Conservation (phyloP, 805 yeast genomes). For the Hemisphaericaspora nanyangensis region DNA sequence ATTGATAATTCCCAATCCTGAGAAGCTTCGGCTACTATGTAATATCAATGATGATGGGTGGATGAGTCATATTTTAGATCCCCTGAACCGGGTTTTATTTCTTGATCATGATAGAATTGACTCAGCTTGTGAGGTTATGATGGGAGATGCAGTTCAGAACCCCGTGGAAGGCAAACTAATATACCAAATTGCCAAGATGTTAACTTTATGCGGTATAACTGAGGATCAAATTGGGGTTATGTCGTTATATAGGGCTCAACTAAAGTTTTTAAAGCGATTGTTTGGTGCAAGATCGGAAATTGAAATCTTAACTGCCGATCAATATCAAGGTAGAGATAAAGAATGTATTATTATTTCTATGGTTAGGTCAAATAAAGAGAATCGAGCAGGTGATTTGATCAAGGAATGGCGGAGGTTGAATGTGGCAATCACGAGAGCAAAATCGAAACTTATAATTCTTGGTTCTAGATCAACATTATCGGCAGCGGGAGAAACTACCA, state of each 20-base stretch:
- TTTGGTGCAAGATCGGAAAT: constrained; percentile 38
- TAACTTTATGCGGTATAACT: constrained; percentile 57
- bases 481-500: constrained; percentile 47
- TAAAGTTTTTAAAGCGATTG: constrained; percentile 30
- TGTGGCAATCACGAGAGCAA: constrained; percentile 92
- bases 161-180: constrained; percentile 66
- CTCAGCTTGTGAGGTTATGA: constrained; percentile 45
- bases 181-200: constrained; percentile 55
- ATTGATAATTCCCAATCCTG: constrained; percentile 46
- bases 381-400: constrained; percentile 70
- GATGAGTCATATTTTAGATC: constrained; percentile 55
- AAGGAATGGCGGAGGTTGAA: constrained; percentile 90
- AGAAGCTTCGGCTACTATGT: constrained; percentile 12
- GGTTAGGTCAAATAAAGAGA: constrained; percentile 72
- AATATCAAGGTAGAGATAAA: constrained; percentile 94
- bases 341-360: constrained; percentile 86
- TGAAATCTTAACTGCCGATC: constrained; percentile 90
- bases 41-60: constrained; percentile 31
- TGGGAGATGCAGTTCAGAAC: constrained; percentile 72
- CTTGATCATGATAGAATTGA: constrained; percentile 72
- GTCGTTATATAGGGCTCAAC: constrained; percentile 83
- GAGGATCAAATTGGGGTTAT: constrained; percentile 73
- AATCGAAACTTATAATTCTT: constrained; percentile 72
- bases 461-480: constrained; percentile 71
- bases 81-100: constrained; percentile 63